These are phyloP conservation scores for Corchorus capsularis DNA, from an alignment of 345 rosid species.

Conservation along the genomic window DNA sequence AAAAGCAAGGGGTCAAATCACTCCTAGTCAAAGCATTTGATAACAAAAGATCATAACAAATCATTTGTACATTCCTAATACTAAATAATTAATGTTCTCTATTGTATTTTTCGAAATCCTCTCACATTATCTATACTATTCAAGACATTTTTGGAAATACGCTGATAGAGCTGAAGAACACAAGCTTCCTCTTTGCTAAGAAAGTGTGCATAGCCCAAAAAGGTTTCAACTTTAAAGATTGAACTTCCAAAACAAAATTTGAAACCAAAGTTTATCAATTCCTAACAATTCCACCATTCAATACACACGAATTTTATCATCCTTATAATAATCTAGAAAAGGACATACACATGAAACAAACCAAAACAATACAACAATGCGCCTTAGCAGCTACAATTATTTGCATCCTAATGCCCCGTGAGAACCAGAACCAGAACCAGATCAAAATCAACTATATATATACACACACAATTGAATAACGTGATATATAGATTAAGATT, in stretches of 20 bases:
- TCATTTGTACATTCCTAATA: neutral
- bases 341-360: neutral
- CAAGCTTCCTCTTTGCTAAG: neutral
- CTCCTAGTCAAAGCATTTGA: neutral
- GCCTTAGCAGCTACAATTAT: no score
- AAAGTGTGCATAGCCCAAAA: neutral
- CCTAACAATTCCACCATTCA: neutral
- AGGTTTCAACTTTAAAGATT: neutral
- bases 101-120: neutral
- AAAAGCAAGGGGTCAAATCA: neutral
- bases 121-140: neutral
- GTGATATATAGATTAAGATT: neutral
- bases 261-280: neutral
- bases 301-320: neutral
- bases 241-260: neutral
- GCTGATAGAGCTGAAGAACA: neutral
- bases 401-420: neutral
- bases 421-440: neutral
- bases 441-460: neutral
- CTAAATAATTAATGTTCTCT: neutral
- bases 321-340: neutral
- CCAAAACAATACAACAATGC: neutral
- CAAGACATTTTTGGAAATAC: neutral
- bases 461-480: neutral
- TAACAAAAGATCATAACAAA: no score